Conservation (phyloP, 352 stramenopile species). For the Phytophthora ohioensis region DNA sequence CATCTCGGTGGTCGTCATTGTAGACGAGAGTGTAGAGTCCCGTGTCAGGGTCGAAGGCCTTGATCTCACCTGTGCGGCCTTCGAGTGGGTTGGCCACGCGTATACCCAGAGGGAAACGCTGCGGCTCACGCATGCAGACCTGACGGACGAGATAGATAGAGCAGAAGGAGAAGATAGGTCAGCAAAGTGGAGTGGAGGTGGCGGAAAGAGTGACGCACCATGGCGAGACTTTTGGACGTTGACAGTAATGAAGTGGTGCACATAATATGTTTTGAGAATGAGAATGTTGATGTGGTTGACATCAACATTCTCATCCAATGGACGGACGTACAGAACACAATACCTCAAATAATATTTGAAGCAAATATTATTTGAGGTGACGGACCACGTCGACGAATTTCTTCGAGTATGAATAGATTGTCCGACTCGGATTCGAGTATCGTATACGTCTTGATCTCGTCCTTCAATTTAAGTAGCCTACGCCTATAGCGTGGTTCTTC, state of each 20-base stretch:
- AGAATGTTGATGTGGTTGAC: too few relatives aligned
- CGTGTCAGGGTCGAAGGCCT: slow-evolving; percentile 45
- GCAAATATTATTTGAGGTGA: too few relatives aligned
- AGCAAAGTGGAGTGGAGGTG: not conserved
- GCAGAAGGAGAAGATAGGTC: not conserved
- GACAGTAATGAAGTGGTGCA: not conserved
- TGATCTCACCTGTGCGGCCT: slow-evolving; percentile 66
- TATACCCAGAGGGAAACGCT: slow-evolving; percentile 56
- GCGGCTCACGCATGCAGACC: slow-evolving; percentile 51
- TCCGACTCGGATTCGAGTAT: too few relatives aligned
- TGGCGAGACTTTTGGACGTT: not conserved
- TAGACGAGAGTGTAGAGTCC: slow-evolving; percentile 64
- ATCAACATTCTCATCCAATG: too few relatives aligned
- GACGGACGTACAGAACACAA: too few relatives aligned
- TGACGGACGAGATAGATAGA: slow-evolving; percentile 1
- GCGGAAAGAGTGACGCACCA: slow-evolving; percentile 2
- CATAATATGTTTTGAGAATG: not conserved
- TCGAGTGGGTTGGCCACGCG: slow-evolving; percentile 69
- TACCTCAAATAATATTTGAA: too few relatives aligned
- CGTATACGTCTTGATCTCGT: too few relatives aligned
- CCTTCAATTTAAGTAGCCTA: too few relatives aligned
- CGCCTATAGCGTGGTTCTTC: too few relatives aligned
- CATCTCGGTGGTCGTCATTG: slow-evolving; percentile 57
- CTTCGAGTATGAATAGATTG: too few relatives aligned
- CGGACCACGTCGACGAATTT: too few relatives aligned